A percentile compares a stretch with the other conserved stretches of the same genome.
Conservation (phyloP, 2,329 filamentous ascomycete genomes). For the Aspergillus tamarii region DNA sequence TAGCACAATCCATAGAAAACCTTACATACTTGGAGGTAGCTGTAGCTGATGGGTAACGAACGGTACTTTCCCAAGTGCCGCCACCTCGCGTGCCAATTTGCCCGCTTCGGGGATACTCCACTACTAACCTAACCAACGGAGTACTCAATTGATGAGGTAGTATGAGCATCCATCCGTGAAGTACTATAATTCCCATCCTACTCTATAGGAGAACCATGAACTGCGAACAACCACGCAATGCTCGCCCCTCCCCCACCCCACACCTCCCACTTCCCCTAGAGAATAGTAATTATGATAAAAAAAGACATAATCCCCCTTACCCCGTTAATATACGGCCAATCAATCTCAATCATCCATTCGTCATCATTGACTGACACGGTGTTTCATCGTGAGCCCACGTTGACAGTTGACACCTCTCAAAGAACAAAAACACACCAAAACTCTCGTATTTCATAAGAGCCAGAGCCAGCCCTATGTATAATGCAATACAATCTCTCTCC, state of each 20-base stretch:
- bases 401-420: neutral
- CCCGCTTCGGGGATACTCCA: conserved; percentile 14
- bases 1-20: no score
- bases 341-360: neutral
- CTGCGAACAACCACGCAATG: no score
- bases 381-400: neutral
- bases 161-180: no score
- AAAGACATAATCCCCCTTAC: neutral
- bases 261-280: no score
- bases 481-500: neutral
- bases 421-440: neutral
- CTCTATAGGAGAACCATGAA: no score
- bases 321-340: neutral
- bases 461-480: neutral
- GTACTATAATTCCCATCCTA: no score
- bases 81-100: conserved; percentile 24
- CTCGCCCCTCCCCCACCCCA: no score
- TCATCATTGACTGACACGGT: neutral
- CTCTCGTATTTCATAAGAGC: neutral
- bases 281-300: neutral
- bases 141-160: neutral
- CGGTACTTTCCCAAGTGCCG: neutral
- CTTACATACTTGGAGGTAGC: no score
- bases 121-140: no score
- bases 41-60: no score